Evolutionary conservation across 2,329 filamentous ascomycete genomes (phyloP).

Genomic region (Sordariomycetes sp.): DNA sequence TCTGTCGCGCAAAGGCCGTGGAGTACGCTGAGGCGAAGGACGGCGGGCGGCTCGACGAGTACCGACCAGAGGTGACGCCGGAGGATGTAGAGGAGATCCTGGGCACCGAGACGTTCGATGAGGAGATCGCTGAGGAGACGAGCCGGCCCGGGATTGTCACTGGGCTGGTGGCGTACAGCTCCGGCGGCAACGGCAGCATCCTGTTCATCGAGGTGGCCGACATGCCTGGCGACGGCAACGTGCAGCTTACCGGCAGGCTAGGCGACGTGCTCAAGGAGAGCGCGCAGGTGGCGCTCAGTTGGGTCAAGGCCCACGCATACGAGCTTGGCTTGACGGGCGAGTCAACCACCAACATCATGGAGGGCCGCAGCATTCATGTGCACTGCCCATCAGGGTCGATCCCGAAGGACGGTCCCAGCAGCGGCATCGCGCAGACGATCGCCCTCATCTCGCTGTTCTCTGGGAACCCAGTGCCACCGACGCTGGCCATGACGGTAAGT

Average conservation of each 20-base stretch:
- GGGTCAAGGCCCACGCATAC: conserved; percentile 94
- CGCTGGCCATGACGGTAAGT: conserved; percentile 84
- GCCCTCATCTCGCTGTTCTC: conserved; percentile 86
- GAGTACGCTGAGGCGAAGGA: conserved; percentile 89
- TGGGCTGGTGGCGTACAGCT: conserved; percentile 87
- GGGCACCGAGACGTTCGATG: conserved; percentile 86
- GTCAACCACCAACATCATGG: conserved; percentile 87
- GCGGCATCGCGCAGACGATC: conserved; percentile 88
- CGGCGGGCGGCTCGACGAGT: conserved; percentile 52
- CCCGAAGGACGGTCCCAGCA: conserved; percentile 81
- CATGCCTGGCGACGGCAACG: conserved; percentile 85
- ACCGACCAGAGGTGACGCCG: conserved; percentile 62
- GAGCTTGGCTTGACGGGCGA: conserved; percentile 76
- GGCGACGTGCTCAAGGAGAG: conserved; percentile 96
- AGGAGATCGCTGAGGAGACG: conserved; percentile 78
- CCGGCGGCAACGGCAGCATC: conserved; percentile 87
- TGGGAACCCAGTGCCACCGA: conserved; percentile 75
- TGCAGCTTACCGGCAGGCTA: conserved; percentile 92
- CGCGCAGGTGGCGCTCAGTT: conserved; percentile 89
- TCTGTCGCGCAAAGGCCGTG: conserved; percentile 91
- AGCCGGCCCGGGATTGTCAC: conserved; percentile 86
- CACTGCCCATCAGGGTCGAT: conserved; percentile 93
- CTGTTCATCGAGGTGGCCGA: conserved; percentile 97
- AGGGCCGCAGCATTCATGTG: conserved; percentile 84
- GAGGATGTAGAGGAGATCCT: conserved; percentile 84